Conservation (phyloP, 768 basidiomycete species). For the Leccinellum albellum region DNA sequence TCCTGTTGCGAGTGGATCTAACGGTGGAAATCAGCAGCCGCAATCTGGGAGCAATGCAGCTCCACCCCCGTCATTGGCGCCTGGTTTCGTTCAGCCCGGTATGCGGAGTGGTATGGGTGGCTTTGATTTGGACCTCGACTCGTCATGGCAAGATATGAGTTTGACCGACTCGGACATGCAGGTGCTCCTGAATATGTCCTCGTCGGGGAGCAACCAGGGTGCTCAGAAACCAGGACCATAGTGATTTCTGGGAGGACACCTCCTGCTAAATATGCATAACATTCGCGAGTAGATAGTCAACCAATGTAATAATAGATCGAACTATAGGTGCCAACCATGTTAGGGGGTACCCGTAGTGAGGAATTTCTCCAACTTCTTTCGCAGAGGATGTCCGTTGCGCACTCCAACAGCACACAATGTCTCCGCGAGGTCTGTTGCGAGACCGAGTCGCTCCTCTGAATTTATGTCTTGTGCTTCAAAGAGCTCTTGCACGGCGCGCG, state of each 20-base stretch:
- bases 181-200: constrained; percentile 45
- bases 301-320: not conserved
- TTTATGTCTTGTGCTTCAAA: constrained; percentile 50
- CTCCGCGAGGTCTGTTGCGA: constrained; percentile 50
- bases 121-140: constrained; percentile 49
- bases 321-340: not conserved
- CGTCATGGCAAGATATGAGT: constrained; percentile 42
- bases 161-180: constrained; percentile 60
- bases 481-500: constrained; percentile 62
- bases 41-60: constrained; percentile 23
- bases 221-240: constrained; percentile 23
- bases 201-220: constrained; percentile 22
- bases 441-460: constrained; percentile 41
- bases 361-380: constrained; percentile 65
- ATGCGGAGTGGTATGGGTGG: constrained; percentile 21
- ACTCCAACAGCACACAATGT: constrained; percentile 53
- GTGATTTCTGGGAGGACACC: not conserved
- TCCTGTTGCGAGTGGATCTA: constrained; percentile 26
- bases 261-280: not conserved
- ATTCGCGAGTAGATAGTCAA: constrained; percentile 2
- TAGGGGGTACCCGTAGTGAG: constrained; percentile 19
- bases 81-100: constrained; percentile 35
- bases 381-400: constrained; percentile 60
- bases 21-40: constrained; percentile 9
- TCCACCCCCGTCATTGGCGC: constrained; percentile 40